Evolutionary conservation across 2,329 filamentous ascomycete species (phyloP), one percentile per base, ranked within the genome.

Genomic region (Aspergillus costaricaensis): DNA sequence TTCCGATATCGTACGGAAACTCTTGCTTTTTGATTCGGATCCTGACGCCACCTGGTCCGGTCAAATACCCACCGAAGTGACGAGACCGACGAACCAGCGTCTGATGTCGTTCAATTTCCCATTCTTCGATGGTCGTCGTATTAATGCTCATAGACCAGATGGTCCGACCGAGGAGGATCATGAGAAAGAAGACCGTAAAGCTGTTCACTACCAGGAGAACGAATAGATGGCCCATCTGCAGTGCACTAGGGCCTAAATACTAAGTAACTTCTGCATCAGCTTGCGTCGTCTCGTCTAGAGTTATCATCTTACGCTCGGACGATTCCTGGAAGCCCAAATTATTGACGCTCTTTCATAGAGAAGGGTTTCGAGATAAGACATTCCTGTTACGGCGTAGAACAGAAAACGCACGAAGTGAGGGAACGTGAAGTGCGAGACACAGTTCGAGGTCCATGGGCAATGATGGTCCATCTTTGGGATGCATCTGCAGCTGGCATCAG

Each of bases 401-500:
- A 89, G 73, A 70, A 88, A 88, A 21, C 86, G 85, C 15, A 88
- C 73, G 70, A 88, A 89, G 69, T 88, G 86, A 1, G 86, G 86
- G 62, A 87, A 84, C 0, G 86, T 88, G 65, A 83, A 83, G 72
- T 88, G 83, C 44, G 86, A 88, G 56, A 89, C 85, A 68, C 86
- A 89, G 68, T 88, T 88, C 36, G 76, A 78, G 23, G 86, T 88
- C 86, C 86, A 89, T 6, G 86, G 85, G 70, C 86, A 89, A 70
- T 89, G 86, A 69, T 88, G 85, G 70, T 88, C 85, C 85, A 87
- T 87, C 72, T 86, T 87, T 0, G 84, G 84, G 53, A 88, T 83
- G 66, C 85, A 87, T 74, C 84, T 86, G 53, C 15, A 36, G 12
- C 25, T 14, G 17, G n/a, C 10, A 53, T 70, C 17, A 70, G 63